A percentile compares a stretch with the other conserved stretches of the same genome.
Evolutionary conservation across 805 yeast species (phyloP).

Genomic region (Citeromyces matritensis): DNA sequence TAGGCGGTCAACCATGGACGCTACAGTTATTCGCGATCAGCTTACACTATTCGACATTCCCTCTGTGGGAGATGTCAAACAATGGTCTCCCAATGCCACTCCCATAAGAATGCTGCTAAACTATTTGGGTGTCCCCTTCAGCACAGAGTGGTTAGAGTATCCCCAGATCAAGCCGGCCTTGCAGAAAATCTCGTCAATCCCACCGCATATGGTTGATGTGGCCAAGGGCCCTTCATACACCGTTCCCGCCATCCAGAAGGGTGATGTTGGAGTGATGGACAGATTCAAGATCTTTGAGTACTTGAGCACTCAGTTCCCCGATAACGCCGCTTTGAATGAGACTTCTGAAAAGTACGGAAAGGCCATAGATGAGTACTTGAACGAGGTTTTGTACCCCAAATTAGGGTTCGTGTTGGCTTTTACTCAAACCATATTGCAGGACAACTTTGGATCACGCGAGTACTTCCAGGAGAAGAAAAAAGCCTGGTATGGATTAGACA

Average conservation of each 20-base stretch:
- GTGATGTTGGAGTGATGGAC: too few relatives aligned
- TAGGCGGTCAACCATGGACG: too few relatives aligned
- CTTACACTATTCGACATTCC: too few relatives aligned
- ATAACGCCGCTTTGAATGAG: neutral
- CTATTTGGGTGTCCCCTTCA: slow-evolving; percentile 1
- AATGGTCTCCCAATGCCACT: slow-evolving; percentile 2
- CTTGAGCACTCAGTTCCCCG: neutral
- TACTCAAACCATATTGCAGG: neutral
- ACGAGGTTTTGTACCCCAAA: neutral
- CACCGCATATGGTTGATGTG: too few relatives aligned
- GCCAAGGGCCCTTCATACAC: too few relatives aligned
- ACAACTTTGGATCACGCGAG: slow-evolving; percentile 1
- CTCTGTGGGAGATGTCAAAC: neutral
- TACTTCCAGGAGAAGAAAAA: slow-evolving; percentile 1
- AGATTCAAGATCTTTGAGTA: too few relatives aligned
- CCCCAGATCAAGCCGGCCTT: slow-evolving; percentile 1
- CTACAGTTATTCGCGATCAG: too few relatives aligned
- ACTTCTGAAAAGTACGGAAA: neutral
- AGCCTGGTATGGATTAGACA: slow-evolving; percentile 1
- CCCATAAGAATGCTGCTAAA: slow-evolving; percentile 2
- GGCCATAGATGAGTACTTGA: neutral
- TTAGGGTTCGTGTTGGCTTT: neutral
- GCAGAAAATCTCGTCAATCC: neutral
- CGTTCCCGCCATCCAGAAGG: too few relatives aligned
- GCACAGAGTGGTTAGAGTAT: slow-evolving; percentile 1